Conservation (phyloP, 2,329 filamentous ascomycete species). For the Exophiala viscosa region DNA sequence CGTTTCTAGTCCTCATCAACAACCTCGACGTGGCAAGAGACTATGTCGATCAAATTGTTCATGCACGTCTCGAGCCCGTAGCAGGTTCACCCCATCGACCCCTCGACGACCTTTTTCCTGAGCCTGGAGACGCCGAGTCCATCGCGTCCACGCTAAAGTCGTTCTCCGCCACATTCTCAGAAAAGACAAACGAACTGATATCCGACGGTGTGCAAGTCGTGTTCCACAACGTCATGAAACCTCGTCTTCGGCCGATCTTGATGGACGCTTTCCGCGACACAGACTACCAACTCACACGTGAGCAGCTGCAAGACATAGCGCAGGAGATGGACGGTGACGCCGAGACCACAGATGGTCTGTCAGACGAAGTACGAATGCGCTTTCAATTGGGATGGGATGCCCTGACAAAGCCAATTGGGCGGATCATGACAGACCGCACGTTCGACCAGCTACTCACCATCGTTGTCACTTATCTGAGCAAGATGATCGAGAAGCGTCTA, state of each 20-base stretch:
- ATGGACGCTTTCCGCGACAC: conserved; percentile 86
- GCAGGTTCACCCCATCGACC: conserved; percentile 40
- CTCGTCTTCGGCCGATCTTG: conserved; percentile 77
- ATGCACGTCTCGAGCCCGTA: conserved; percentile 56
- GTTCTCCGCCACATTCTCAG: conserved; percentile 67
- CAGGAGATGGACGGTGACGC: conserved; percentile 34
- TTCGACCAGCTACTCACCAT: conserved; percentile 72
- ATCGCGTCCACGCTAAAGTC: conserved; percentile 58
- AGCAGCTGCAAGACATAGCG: conserved; percentile 26
- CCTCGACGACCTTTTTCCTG: conserved; percentile 60
- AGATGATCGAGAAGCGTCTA: conserved; percentile 80
- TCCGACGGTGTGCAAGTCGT: conserved; percentile 80
- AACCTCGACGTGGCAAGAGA: conserved; percentile 90
- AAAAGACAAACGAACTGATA: conserved; percentile 77
- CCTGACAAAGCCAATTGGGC: conserved; percentile 77
- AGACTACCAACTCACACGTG: conserved; percentile 69
- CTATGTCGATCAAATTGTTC: conserved; percentile 83
- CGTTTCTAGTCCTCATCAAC: conserved; percentile 91
- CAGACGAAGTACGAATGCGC: conserved; percentile 68
- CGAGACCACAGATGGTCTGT: conserved; percentile 31
- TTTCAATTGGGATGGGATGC: conserved; percentile 85
- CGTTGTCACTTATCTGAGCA: conserved; percentile 70
- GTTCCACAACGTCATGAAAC: conserved; percentile 82
- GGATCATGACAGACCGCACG: conserved; percentile 74
- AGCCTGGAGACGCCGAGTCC: conserved; percentile 67